Evolutionary conservation across 148 eudicot species (phyloP).

Genomic region (Bassia scoparia): DNA sequence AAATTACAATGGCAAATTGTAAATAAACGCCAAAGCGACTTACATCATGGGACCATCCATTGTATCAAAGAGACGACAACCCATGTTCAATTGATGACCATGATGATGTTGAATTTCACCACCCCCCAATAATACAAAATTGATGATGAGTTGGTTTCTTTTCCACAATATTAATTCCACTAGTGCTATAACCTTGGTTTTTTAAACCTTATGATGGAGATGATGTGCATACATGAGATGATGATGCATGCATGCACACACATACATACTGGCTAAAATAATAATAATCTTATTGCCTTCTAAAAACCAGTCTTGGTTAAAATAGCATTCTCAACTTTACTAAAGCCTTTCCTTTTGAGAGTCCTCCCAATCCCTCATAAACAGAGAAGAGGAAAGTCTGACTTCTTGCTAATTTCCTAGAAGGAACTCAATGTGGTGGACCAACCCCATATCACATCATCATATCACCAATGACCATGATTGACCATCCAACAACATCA

Average conservation of each 20-base stretch:
- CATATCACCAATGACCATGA: conserved; percentile 19
- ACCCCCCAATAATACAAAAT: conserved; percentile 31
- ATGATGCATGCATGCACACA: conserved; percentile 8
- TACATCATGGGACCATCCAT: conserved; percentile 32
- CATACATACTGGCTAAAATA: background rate
- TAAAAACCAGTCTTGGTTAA: conserved; percentile 74
- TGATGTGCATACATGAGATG: background rate
- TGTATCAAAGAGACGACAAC: conserved; percentile 21
- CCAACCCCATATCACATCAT: conserved; percentile 40
- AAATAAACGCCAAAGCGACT: conserved; percentile 22
- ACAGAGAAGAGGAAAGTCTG: conserved; percentile 65
- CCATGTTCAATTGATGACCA: conserved; percentile 32
- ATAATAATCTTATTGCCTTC: conserved; percentile 33
- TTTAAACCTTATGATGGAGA: background rate
- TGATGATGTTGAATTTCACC: conserved; percentile 26
- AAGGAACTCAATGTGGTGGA: conserved; percentile 80
- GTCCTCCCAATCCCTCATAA: conserved; percentile 88
- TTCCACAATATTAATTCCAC: background rate
- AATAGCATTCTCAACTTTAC: conserved; percentile 63
- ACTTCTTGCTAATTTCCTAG: conserved; percentile 59
- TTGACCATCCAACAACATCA: background rate
- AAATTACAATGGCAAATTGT: background rate
- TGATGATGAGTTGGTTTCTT: conserved; percentile 28
- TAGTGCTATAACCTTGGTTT: background rate
- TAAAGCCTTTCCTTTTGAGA: conserved; percentile 83